These are phyloP conservation scores for Serendipita indica DNA, from an alignment of 768 basidiomycete genomes.

Conservation along the genomic window DNA sequence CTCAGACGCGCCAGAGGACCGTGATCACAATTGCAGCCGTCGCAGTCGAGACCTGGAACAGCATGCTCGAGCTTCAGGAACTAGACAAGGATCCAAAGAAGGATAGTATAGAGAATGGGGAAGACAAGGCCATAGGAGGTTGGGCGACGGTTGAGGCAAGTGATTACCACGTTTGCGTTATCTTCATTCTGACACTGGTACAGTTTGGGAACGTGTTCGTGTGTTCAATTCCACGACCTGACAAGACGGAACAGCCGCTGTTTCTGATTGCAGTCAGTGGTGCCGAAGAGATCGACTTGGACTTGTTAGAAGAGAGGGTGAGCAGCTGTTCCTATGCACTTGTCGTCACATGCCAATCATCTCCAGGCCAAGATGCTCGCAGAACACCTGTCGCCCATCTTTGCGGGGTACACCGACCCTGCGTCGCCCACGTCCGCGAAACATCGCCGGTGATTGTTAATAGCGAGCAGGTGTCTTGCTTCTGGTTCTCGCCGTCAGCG, in stretches of 20 bases:
- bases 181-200: neutral
- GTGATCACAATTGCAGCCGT: neutral
- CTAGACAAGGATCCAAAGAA: neutral
- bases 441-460: too few relatives aligned
- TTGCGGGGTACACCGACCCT: conserved; percentile 2
- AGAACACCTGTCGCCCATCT: neutral
- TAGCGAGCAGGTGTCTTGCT: too few relatives aligned
- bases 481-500: too few relatives aligned
- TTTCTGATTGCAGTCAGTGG: conserved; percentile 1
- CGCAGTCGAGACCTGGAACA: neutral
- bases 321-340: neutral
- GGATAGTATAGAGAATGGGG: neutral
- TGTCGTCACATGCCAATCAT: neutral
- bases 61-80: neutral
- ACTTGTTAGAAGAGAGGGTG: neutral
- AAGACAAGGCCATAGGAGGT: neutral
- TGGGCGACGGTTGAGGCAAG: conserved; percentile 1
- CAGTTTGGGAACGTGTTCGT: conserved; percentile 3
- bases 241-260: neutral
- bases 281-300: neutral
- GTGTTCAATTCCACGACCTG: neutral
- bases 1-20: neutral
- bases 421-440: too few relatives aligned
- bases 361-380: neutral
- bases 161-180: too few relatives aligned